These are phyloP conservation scores for Alternaria panax DNA, from an alignment of 2,329 filamentous ascomycete species.

Conservation along the genomic window DNA sequence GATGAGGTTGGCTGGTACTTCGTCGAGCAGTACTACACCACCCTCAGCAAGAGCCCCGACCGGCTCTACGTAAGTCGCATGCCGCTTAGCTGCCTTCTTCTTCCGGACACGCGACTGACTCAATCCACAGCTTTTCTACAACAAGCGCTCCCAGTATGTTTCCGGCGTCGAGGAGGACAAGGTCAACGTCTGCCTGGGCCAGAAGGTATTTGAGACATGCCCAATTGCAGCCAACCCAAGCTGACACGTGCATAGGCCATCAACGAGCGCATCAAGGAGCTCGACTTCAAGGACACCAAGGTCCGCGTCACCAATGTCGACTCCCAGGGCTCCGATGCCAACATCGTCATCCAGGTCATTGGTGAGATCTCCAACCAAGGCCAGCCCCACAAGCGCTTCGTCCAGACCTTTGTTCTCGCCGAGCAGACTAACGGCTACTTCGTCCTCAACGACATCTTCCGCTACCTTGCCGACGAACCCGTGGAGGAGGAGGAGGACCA, in stretches of 20 bases:
- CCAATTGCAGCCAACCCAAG: not conserved
- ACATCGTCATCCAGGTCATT: constrained; percentile 97
- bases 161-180: constrained; percentile 91
- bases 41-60: constrained; percentile 89
- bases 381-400: constrained; percentile 91
- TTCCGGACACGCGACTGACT: constrained; percentile 27
- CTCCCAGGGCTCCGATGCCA: constrained; percentile 88
- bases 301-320: constrained; percentile 98
- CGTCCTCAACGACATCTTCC: constrained; percentile 96
- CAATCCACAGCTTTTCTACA: constrained; percentile 77
- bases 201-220: constrained; percentile 69
- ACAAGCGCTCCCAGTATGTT: constrained; percentile 94
- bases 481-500: constrained; percentile 67
- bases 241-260: constrained; percentile 69
- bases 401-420: constrained; percentile 96
- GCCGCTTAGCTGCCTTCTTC: not conserved
- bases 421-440: constrained; percentile 97
- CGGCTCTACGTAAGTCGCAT: constrained; percentile 73
- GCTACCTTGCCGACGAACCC: constrained; percentile 85
- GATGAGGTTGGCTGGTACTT: constrained; percentile 99
- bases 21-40: constrained; percentile 99
- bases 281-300: constrained; percentile 97
- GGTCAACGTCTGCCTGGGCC: constrained; percentile 83
- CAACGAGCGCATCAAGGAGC: constrained; percentile 89
- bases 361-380: constrained; percentile 96